A percentile compares a stretch with the other conserved stretches of the same genome.
These are phyloP conservation scores for Dothistroma pini DNA, from an alignment of 2,329 filamentous ascomycete genomes.

Conservation along the genomic window DNA sequence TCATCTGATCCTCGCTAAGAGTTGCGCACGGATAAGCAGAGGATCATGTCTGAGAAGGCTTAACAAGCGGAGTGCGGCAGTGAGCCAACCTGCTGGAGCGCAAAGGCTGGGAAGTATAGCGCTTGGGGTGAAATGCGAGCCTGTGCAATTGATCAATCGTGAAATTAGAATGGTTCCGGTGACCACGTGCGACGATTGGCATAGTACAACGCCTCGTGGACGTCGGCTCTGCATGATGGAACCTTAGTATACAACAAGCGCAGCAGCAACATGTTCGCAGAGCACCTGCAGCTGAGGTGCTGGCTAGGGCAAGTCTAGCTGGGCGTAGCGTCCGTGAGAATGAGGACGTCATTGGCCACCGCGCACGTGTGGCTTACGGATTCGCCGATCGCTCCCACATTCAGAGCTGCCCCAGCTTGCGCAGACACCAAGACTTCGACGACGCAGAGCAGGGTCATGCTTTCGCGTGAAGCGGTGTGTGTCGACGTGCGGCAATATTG, in stretches of 20 bases:
- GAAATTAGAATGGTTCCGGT: conserved; percentile 1
- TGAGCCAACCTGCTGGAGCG: not conserved
- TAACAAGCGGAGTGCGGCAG: conserved; percentile 11
- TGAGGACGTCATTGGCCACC: not conserved
- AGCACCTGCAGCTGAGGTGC: conserved; percentile 13
- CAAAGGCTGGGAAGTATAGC: not conserved
- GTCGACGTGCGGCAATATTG: conserved; percentile 1
- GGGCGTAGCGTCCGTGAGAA: not conserved
- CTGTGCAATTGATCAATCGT: conserved; percentile 1
- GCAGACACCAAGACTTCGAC: conserved; percentile 1
- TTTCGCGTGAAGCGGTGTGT: conserved; percentile 1
- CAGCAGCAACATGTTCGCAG: conserved; percentile 18
- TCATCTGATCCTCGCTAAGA: conserved; percentile 14
- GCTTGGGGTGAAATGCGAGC: not conserved
- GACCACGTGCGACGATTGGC: conserved; percentile 19
- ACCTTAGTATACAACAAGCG: conserved; percentile 14
- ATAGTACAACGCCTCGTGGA: conserved; percentile 23
- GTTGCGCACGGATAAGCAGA: conserved; percentile 5
- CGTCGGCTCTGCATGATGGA: conserved; percentile 17
- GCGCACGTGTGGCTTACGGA: conserved; percentile 3
- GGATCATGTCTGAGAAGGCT: not conserved
- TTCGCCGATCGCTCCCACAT: conserved; percentile 5
- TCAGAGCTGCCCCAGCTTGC: conserved; percentile 4
- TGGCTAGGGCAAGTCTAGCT: not conserved
- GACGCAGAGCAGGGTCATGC: not conserved